A percentile compares a stretch with the other conserved stretches of the same genome.
Conservation (phyloP, 1,139 yeast species). For the Pichia sp. region DNA sequence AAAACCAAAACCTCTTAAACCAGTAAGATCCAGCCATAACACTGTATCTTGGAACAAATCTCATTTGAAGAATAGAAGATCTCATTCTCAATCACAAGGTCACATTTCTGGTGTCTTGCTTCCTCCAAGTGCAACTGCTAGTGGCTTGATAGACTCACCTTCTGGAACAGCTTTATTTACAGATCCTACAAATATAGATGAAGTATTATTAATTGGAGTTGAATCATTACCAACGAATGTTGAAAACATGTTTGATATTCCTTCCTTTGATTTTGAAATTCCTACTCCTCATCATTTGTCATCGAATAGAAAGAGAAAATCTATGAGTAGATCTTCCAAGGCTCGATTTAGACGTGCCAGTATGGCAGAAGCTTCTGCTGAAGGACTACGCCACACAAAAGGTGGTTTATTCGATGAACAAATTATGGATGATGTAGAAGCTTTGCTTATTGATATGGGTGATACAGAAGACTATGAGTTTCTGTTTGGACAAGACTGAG, state of each 20-base stretch:
- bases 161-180: background rate
- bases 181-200: constrained; percentile 8
- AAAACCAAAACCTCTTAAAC: constrained; percentile 2
- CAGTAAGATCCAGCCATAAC: background rate
- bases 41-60: background rate
- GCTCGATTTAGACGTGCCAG: constrained; percentile 45
- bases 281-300: constrained; percentile 7
- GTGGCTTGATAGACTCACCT: background rate
- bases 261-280: constrained; percentile 9
- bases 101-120: background rate
- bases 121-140: background rate
- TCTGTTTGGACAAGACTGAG: constrained; percentile 20
- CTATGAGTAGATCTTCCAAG: constrained; percentile 16
- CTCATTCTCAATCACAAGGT: constrained; percentile 1
- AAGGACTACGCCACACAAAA: constrained; percentile 65
- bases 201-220: constrained; percentile 13
- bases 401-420: constrained; percentile 69
- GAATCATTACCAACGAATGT: constrained; percentile 6
- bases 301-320: constrained; percentile 8
- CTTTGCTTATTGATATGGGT: constrained; percentile 29
- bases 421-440: constrained; percentile 66
- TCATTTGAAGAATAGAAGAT: background rate
- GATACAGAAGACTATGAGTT: constrained; percentile 26
- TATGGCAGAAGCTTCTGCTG: constrained; percentile 66
- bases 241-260: background rate